A percentile compares a stretch with the other conserved stretches of the same genome.
Evolutionary conservation across 1,139 yeast genomes (phyloP).

Genomic region (Saccharomycopsis hybrid): DNA sequence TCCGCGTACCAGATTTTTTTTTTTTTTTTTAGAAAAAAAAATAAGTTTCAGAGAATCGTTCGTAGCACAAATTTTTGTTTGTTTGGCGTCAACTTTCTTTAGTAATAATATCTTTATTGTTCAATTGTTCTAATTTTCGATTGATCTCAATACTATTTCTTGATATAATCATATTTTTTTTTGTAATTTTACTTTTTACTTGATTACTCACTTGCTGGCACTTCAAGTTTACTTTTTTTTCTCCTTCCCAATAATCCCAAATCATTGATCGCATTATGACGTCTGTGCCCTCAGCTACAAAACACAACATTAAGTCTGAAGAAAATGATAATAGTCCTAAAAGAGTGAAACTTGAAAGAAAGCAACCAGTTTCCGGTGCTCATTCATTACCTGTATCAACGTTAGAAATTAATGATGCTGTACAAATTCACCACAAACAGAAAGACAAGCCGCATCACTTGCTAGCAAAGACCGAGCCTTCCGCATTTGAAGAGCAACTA

Average conservation of each 20-base stretch:
- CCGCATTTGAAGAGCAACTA: slow-evolving; percentile 62
- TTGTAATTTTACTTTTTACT: neutral
- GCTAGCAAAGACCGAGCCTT: slow-evolving; percentile 36
- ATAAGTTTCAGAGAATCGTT: too few relatives aligned
- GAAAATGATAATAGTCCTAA: neutral
- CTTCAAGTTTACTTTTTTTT: neutral
- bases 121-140: neutral
- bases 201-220: neutral
- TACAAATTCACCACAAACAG: slow-evolving; percentile 12
- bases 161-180: too few relatives aligned
- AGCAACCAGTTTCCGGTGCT: slow-evolving; percentile 16
- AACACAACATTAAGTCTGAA: neutral
- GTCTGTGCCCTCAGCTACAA: neutral
- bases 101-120: neutral
- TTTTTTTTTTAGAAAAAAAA: too few relatives aligned
- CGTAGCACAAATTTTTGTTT: too few relatives aligned
- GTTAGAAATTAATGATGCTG: neutral
- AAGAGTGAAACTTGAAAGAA: slow-evolving; percentile 13
- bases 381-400: slow-evolving; percentile 19
- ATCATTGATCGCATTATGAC: neutral
- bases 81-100: neutral
- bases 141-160: neutral
- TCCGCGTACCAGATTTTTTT: neutral
- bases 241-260: neutral
- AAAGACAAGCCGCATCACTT: slow-evolving; percentile 2